Evolutionary conservation across 805 yeast genomes (phyloP).

Genomic region (Saturnispora diversa): DNA sequence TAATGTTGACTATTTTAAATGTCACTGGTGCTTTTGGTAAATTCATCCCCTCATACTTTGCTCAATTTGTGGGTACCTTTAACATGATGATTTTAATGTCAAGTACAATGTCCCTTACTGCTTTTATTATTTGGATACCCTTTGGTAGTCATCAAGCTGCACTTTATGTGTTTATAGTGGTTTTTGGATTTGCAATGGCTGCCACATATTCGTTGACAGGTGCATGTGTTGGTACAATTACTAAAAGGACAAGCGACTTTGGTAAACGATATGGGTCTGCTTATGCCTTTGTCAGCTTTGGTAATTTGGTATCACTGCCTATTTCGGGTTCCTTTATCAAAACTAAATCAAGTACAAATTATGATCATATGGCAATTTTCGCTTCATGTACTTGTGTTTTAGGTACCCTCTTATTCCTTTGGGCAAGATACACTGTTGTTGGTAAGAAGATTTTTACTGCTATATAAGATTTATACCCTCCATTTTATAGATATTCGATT

Average conservation of each 20-base stretch:
- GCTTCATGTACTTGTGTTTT: slow-evolving; percentile 17
- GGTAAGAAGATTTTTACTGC: slow-evolving; percentile 31
- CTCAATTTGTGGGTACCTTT: slow-evolving; percentile 40
- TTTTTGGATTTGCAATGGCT: slow-evolving; percentile 51
- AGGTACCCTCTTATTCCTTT: slow-evolving; percentile 34
- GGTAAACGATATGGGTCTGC: slow-evolving; percentile 65
- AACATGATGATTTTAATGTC: slow-evolving; percentile 44
- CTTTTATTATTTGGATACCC: slow-evolving; percentile 58
- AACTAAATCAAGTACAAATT: slow-evolving; percentile 27
- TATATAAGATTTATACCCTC: slow-evolving; percentile 10
- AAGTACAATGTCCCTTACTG: slow-evolving; percentile 38
- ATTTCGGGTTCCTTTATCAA: slow-evolving; percentile 34
- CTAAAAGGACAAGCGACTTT: slow-evolving; percentile 45
- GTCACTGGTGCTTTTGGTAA: slow-evolving; percentile 37
- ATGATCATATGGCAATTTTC: slow-evolving; percentile 32
- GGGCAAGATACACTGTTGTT: slow-evolving; percentile 38
- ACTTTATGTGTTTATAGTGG: slow-evolving; percentile 43
- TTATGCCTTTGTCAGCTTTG: slow-evolving; percentile 49
- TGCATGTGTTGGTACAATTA: slow-evolving; percentile 52
- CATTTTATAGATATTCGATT: no score
- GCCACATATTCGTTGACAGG: slow-evolving; percentile 57
- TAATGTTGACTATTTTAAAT: slow-evolving; percentile 40
- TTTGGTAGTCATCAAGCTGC: slow-evolving; percentile 38
- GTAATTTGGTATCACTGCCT: slow-evolving; percentile 41
- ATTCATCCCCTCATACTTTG: slow-evolving; percentile 28